Evolutionary conservation across 768 basidiomycete species (phyloP), one percentile per base, ranked within the genome.

Genomic region (Suillus weaverae): DNA sequence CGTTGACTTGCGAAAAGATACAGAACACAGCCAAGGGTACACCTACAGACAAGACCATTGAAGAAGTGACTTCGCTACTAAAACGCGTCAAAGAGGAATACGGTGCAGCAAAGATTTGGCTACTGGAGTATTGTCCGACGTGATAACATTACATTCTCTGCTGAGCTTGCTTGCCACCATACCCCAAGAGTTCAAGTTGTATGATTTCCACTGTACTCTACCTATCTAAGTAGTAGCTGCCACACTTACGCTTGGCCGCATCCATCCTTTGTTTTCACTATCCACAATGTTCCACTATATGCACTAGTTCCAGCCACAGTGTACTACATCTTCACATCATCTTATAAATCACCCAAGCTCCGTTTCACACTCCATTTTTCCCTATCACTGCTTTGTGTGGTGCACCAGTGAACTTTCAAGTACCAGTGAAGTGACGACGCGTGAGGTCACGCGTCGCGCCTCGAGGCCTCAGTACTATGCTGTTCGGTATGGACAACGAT

Each of bases 1-100:
- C 94, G 74, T 83, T 79, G 18, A 88, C 89, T 32, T 98, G 97
- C 81, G 95, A 94, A 76, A 85, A 85, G 77, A 95, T 99, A 71
- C 96, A 99, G 78, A 87, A 96, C 76, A 90, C 89, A 70, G 95
- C 94, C 54, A 82, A 88, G 67, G 69, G 70, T 46, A 60, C 55
- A 0, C 70, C 76, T n/a, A 62, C 69, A 4, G 73, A 79, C 11
- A 88, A 86, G 30, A 89, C 91, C 18, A 75, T 92, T 20, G 74
- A 73, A 1, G 80, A 78, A 74, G 92, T 95, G 75, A 75, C 72
- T 62, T 79, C 73, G 5, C 78, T 91, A 54, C 78, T 96, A 36
- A 70, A 68, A 44, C 79, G 81, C 66, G 88, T 91, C 60, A 88
- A 88, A 74, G 76, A 77, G 62, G 91, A 96, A 69, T 91, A 94